Conservation (phyloP, 2,329 filamentous ascomycete species). For the Epichloe uncinata region DNA sequence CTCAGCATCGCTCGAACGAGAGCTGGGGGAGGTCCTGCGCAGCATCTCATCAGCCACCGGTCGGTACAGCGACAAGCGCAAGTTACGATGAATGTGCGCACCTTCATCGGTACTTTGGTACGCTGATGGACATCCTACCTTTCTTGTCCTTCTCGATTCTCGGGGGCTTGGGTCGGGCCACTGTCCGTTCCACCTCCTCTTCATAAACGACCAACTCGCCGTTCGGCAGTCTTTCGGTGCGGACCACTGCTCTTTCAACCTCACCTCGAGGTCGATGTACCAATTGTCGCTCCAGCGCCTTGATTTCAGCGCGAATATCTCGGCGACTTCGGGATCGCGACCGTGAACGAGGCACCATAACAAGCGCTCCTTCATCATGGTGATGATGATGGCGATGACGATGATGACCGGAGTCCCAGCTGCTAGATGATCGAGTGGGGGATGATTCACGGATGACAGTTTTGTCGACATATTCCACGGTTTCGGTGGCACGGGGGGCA, state of each 20-base stretch:
- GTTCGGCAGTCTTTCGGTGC: slow-evolving; percentile 43
- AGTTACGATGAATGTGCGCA: slow-evolving; percentile 23
- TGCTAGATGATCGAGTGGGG: slow-evolving; percentile 25
- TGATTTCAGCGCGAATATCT: slow-evolving; percentile 61
- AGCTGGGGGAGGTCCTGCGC: slow-evolving; percentile 48
- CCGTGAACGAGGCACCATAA: slow-evolving; percentile 29
- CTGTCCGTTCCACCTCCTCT: slow-evolving; percentile 42
- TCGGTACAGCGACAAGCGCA: slow-evolving; percentile 7
- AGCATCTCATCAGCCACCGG: slow-evolving; percentile 19
- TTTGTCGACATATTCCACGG: slow-evolving; percentile 29
- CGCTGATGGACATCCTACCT: slow-evolving; percentile 87
- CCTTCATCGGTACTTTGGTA: slow-evolving; percentile 55
- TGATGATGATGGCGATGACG: slow-evolving; percentile 19
- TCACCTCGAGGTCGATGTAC: slow-evolving; percentile 23
- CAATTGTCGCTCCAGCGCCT: slow-evolving; percentile 46
- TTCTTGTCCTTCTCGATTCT: slow-evolving; percentile 80
- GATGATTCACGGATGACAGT: slow-evolving; percentile 37
- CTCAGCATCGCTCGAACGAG: slow-evolving; percentile 57
- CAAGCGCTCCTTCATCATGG: slow-evolving; percentile 14
- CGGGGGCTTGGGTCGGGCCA: slow-evolving; percentile 42
- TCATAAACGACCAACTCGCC: slow-evolving; percentile 52
- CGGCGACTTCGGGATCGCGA: slow-evolving; percentile 37
- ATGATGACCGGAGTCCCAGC: slow-evolving; percentile 17
- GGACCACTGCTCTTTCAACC: slow-evolving; percentile 38
- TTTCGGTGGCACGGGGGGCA: slow-evolving; percentile 18